Conservation (phyloP, 2,329 filamentous ascomycete genomes). For the Cordyceps sp. region DNA sequence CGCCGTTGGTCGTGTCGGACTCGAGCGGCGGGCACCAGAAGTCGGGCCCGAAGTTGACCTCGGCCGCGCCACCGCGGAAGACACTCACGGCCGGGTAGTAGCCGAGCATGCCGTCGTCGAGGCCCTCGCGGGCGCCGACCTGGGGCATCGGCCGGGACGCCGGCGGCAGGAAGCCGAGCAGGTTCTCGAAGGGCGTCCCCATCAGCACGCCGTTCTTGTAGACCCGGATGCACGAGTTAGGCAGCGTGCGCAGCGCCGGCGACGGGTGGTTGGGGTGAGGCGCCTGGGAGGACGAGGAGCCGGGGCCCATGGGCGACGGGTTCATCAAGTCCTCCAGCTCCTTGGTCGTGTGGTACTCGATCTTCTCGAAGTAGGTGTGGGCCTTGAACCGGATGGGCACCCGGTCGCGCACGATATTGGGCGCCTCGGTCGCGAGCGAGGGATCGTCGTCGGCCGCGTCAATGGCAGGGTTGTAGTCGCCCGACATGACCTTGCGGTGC, state of each 20-base stretch:
- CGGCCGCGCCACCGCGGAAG: conserved; percentile 77
- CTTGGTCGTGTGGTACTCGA: conserved; percentile 76
- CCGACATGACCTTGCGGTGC: conserved; percentile 76
- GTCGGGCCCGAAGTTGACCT: conserved; percentile 85
- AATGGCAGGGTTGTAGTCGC: conserved; percentile 73
- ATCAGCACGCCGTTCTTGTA: conserved; percentile 85
- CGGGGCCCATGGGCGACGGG: conserved; percentile 33
- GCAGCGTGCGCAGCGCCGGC: conserved; percentile 69
- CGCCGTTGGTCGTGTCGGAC: conserved; percentile 25
- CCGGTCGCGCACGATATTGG: conserved; percentile 85
- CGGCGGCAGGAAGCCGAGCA: conserved; percentile 81
- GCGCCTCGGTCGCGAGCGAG: conserved; percentile 35
- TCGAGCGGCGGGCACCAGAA: conserved; percentile 77
- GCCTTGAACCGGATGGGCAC: conserved; percentile 90
- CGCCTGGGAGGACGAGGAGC: conserved; percentile 31
- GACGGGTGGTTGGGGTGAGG: conserved; percentile 58
- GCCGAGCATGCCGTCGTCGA: conserved; percentile 88
- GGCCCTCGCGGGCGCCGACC: conserved; percentile 63
- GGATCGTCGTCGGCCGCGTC: conserved; percentile 47
- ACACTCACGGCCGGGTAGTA: conserved; percentile 92
- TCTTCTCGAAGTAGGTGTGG: conserved; percentile 85
- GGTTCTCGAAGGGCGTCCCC: conserved; percentile 74
- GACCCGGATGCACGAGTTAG: conserved; percentile 69
- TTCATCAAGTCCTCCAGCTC: conserved; percentile 77
- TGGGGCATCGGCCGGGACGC: conserved; percentile 60